Evolutionary conservation across 1,139 yeast genomes (phyloP).

Genomic region (Saccharomycopsis crataegensis): DNA sequence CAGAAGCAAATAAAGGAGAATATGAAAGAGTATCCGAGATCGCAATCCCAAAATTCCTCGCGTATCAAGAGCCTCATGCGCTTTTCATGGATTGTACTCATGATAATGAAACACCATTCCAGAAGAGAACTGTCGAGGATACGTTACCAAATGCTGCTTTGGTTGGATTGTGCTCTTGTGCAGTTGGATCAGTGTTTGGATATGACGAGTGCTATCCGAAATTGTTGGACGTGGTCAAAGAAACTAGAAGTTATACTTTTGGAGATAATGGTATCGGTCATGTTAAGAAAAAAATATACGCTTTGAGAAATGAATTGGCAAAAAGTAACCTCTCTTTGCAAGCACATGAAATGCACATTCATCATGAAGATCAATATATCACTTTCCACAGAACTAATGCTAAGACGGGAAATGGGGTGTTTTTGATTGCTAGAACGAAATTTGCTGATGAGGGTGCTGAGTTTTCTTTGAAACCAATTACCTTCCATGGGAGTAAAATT

Average conservation of each 20-base stretch:
- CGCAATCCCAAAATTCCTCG: slow-evolving; percentile 56
- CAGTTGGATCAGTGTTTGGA: slow-evolving; percentile 92
- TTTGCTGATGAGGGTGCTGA: slow-evolving; percentile 37
- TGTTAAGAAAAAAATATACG: slow-evolving; percentile 56
- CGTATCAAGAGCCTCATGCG: slow-evolving; percentile 77
- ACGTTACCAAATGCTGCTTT: slow-evolving; percentile 92
- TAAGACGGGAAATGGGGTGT: slow-evolving; percentile 81
- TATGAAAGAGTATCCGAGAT: slow-evolving; percentile 41
- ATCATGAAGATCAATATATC: slow-evolving; percentile 87
- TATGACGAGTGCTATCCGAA: slow-evolving; percentile 88
- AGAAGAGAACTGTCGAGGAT: slow-evolving; percentile 88
- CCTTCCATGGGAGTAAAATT: slow-evolving; percentile 60
- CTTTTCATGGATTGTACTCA: slow-evolving; percentile 97
- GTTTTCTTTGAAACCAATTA: slow-evolving; percentile 47
- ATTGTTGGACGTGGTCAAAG: slow-evolving; percentile 75
- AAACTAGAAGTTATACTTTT: slow-evolving; percentile 56
- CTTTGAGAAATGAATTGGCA: slow-evolving; percentile 55
- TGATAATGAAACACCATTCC: slow-evolving; percentile 85
- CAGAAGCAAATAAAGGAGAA: not conserved
- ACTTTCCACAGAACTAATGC: slow-evolving; percentile 86
- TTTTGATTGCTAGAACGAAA: slow-evolving; percentile 79
- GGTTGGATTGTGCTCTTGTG: slow-evolving; percentile 88
- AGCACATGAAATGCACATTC: slow-evolving; percentile 89
- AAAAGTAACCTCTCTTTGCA: slow-evolving; percentile 57
- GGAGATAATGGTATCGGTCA: slow-evolving; percentile 61